phyloP scores from a whole-genome alignment of 23 red algal genomes.

The Agarophyton chilense region DNA sequence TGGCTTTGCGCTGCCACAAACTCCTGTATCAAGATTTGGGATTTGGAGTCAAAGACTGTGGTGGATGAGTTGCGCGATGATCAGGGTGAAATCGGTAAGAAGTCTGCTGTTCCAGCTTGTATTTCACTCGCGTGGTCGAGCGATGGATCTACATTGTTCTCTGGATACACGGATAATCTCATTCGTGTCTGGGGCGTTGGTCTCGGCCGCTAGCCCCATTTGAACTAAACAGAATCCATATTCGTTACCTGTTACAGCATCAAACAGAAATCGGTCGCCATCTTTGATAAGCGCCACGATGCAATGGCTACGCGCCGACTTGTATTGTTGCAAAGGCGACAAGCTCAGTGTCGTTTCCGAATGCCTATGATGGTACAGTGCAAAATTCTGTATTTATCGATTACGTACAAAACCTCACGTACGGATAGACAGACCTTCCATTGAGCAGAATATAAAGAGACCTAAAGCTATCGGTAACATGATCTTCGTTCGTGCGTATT shows the following conservation, averaged over 20 bases:
- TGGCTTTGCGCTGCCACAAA: slow-evolving; percentile 98
- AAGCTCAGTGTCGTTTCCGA: slow-evolving; percentile 34
- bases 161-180: slow-evolving; percentile 95
- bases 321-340: background rate
- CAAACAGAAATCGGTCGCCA: background rate
- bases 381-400: background rate
- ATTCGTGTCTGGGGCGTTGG: slow-evolving; percentile 93
- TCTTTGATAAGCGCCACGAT: slow-evolving; percentile 31
- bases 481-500: background rate
- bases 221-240: too few species aligned
- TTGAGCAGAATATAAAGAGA: slow-evolving; percentile 10
- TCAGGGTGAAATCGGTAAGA: slow-evolving; percentile 79
- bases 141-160: slow-evolving; percentile 95
- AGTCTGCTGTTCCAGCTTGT: slow-evolving; percentile 83
- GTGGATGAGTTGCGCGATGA: slow-evolving; percentile 95
- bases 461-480: background rate
- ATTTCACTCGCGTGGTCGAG: slow-evolving; percentile 95
- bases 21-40: slow-evolving; percentile 96
- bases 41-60: slow-evolving; percentile 97
- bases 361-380: slow-evolving; percentile 2
- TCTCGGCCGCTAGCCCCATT: slow-evolving; percentile 19
- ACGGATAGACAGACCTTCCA: too few species aligned
- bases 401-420: too few species aligned
- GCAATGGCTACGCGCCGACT: slow-evolving; percentile 16
- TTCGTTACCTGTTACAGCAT: too few species aligned